phyloP scores from a whole-genome alignment of 176 grass and related monocot species.

The Carex littledalei region DNA sequence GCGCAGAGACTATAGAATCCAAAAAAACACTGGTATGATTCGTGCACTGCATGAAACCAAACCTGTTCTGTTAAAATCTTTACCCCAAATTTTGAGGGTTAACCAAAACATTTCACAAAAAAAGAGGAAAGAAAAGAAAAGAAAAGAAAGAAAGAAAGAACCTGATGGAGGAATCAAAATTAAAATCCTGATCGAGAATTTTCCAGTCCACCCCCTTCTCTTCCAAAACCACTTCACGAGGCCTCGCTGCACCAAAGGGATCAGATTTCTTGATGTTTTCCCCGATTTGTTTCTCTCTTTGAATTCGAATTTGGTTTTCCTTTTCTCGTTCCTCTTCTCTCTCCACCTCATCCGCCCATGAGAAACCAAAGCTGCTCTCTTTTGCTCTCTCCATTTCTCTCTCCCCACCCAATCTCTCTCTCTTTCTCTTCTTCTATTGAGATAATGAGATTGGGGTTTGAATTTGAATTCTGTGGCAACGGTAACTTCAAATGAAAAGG shows the following conservation, averaged over 20 bases:
- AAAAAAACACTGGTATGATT: no score
- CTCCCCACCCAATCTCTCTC: background rate
- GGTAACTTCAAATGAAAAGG: no score
- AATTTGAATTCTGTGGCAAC: background rate
- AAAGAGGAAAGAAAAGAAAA: no score
- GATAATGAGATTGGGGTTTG: background rate
- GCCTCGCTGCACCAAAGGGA: conserved; percentile 43
- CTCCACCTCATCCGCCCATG: conserved; percentile 77
- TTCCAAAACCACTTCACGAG: conserved; percentile 52
- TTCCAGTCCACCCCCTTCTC: conserved; percentile 65
- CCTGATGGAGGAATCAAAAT: conserved; percentile 13
- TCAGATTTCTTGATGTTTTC: background rate
- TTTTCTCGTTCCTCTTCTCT: conserved; percentile 37
- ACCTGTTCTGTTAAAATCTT: no score
- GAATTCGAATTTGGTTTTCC: background rate
- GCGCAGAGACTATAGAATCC: no score
- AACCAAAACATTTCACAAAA: background rate
- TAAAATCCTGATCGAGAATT: conserved; percentile 33
- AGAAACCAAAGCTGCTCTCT: conserved; percentile 41
- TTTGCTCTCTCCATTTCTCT: background rate
- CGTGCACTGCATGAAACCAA: no score
- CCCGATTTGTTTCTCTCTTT: background rate
- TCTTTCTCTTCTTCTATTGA: background rate
- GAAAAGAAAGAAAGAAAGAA: background rate
- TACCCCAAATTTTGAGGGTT: background rate